A percentile compares a stretch with the other conserved stretches of the same genome.
Evolutionary conservation across 805 yeast genomes (phyloP).

Genomic region (Candida piceae): DNA sequence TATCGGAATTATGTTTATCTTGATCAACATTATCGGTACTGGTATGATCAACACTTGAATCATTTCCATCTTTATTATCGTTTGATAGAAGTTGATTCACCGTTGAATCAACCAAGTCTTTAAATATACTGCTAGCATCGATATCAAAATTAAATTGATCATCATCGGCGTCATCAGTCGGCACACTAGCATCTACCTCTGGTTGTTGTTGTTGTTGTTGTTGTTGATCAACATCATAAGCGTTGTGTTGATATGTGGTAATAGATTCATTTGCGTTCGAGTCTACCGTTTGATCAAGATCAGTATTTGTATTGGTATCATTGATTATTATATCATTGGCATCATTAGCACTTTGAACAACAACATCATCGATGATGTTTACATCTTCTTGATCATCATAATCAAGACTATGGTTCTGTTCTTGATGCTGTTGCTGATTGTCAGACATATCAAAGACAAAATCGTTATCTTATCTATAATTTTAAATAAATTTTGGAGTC

Average conservation of each 20-base stretch:
- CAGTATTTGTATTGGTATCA: background rate
- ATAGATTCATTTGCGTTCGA: too few relatives aligned
- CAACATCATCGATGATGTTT: background rate
- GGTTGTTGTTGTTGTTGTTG: background rate
- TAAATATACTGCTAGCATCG: conserved; percentile 11
- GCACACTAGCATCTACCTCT: conserved; percentile 2
- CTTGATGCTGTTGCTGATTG: background rate
- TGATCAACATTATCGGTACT: background rate
- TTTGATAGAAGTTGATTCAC: conserved; percentile 2
- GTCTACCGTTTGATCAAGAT: too few relatives aligned
- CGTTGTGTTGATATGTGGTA: too few relatives aligned
- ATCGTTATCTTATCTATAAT: conserved; percentile 15
- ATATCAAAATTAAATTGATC: conserved; percentile 8
- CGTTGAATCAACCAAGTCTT: conserved; percentile 9
- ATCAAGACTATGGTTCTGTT: background rate
- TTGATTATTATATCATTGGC: background rate
- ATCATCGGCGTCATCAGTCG: conserved; percentile 4
- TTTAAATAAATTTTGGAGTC: conserved; percentile 13
- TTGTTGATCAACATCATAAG: too few relatives aligned
- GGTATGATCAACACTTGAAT: too few relatives aligned
- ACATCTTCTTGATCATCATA: background rate
- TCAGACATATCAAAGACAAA: conserved; percentile 1
- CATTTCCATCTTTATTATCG: background rate
- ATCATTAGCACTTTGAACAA: background rate
- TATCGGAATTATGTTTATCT: background rate